These are phyloP conservation scores for Scedosporium boydii DNA, from an alignment of 2,329 filamentous ascomycete genomes.

Conservation along the genomic window DNA sequence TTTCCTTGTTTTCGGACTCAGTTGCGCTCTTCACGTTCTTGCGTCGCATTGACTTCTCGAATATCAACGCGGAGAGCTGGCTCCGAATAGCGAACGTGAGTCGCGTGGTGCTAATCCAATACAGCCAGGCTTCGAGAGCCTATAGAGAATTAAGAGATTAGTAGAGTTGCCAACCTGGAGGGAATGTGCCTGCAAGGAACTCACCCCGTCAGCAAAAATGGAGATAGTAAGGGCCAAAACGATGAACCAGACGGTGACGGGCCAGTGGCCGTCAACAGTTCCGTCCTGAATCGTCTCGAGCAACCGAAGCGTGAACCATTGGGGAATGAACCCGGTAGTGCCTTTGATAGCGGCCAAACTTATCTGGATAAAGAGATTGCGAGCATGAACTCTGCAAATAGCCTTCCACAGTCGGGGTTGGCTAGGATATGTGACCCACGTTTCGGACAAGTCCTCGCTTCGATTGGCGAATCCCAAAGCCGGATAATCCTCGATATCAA, in stretches of 20 bases:
- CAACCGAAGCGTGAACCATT: conserved; percentile 58
- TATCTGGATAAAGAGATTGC: conserved; percentile 49
- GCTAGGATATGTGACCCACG: conserved; percentile 38
- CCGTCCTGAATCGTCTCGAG: conserved; percentile 54
- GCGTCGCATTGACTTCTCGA: conserved; percentile 65
- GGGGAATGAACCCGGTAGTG: conserved; percentile 58
- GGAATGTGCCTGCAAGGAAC: not conserved
- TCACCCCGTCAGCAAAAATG: conserved; percentile 42
- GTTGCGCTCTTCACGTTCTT: conserved; percentile 64
- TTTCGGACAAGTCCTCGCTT: conserved; percentile 37
- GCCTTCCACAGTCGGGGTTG: conserved; percentile 48
- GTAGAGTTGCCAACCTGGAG: not conserved
- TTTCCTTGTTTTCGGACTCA: conserved; percentile 22
- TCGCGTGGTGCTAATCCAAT: conserved; percentile 56
- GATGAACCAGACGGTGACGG: conserved; percentile 54
- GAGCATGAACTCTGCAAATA: conserved; percentile 48
- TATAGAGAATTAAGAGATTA: conserved; percentile 15
- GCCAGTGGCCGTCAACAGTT: conserved; percentile 26
- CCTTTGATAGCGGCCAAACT: conserved; percentile 42
- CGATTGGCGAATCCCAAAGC: conserved; percentile 47
- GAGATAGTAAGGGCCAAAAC: conserved; percentile 53
- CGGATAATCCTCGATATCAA: conserved; percentile 55
- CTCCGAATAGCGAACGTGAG: conserved; percentile 58
- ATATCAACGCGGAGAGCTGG: conserved; percentile 63
- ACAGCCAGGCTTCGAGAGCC: conserved; percentile 56